Evolutionary conservation across 2,329 filamentous ascomycete species (phyloP), one percentile per base, ranked within the genome.

Genomic region (Calonectria pseudoreteaudii): DNA sequence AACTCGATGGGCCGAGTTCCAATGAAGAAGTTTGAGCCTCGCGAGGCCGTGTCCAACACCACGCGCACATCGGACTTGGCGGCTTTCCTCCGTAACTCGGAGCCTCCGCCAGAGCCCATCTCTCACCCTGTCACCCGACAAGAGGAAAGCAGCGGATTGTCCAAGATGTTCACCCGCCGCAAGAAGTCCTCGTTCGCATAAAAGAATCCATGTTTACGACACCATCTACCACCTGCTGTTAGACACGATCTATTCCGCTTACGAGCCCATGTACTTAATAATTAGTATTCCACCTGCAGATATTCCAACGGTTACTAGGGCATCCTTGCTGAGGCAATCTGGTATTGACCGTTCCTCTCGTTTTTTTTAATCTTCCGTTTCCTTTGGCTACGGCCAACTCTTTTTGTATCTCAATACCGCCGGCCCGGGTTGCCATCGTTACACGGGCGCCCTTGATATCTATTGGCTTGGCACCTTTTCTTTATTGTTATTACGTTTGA

Each of bases 1-100:
- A 68, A 76, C 2, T 80, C 85, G 2, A 82, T 82, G 30, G 82
- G 83, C 28, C 86, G 89, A 31, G 86, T 88, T 14, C 86, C 87
- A 1, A 90, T 89, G 88, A 92, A 90, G 84, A 89, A 84, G 78
- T 92, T 89, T 78, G 89, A 91, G 81, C 88, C 90, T 3, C 87
- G 90, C 58, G 90, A 91, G 6, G 84, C 90, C 4, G 84, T 86
- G 44, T 83, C 82, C 9, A 84, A 84, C n/a, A 83, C 83, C 53
- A 94, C 84, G n/a, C 84, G 85, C 58, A 95, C 93, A 2, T 89
- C 90, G 23, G 94, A 95, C 66, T 84, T 96, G 56, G 94, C 94
- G 0, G 91, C 92, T 66, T 96, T 96, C 82, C 85, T 97, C 38
- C 90, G 89, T 68, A 91, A 91, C 79, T 94, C 93, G 18, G 92